Evolutionary conservation across 495 filamentous ascomycete genomes (phyloP).

Genomic region (Bombardia bombarda): DNA sequence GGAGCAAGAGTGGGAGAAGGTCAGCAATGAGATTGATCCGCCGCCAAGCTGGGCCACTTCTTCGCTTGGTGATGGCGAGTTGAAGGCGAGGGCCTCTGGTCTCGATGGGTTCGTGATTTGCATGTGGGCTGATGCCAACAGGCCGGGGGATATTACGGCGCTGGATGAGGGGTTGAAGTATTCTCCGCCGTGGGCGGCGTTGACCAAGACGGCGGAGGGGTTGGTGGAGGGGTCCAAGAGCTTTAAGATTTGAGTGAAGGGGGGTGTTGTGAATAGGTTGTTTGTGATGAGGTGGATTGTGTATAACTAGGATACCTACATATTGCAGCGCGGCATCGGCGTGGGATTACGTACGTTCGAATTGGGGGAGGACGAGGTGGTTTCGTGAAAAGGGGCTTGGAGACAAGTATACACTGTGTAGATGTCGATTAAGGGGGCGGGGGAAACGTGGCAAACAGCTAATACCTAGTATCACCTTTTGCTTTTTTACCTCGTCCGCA

Average conservation of each 20-base stretch:
- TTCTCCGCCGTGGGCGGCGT: conserved; percentile 68
- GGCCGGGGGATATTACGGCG: conserved; percentile 65
- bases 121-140: conserved; percentile 83
- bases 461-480: no score
- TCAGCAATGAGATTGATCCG: neutral
- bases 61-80: conserved; percentile 19
- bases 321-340: no score
- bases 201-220: conserved; percentile 68
- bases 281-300: no score
- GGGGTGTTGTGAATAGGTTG: no score
- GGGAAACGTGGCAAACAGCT: no score
- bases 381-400: no score
- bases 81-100: conserved; percentile 22
- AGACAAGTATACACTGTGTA: no score
- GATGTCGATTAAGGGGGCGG: no score
- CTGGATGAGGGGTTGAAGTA: conserved; percentile 73
- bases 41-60: neutral
- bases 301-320: no score
- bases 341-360: no score
- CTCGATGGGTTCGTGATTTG: conserved; percentile 68
- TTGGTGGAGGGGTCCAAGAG: conserved; percentile 63
- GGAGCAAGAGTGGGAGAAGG: conserved; percentile 10
- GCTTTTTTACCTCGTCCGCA: no score
- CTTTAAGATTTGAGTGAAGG: conserved; percentile 29
- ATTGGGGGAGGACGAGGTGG: no score